These are phyloP conservation scores for Euphorbia schlechtendalii DNA, from an alignment of 441 rosid species.

Conservation along the genomic window DNA sequence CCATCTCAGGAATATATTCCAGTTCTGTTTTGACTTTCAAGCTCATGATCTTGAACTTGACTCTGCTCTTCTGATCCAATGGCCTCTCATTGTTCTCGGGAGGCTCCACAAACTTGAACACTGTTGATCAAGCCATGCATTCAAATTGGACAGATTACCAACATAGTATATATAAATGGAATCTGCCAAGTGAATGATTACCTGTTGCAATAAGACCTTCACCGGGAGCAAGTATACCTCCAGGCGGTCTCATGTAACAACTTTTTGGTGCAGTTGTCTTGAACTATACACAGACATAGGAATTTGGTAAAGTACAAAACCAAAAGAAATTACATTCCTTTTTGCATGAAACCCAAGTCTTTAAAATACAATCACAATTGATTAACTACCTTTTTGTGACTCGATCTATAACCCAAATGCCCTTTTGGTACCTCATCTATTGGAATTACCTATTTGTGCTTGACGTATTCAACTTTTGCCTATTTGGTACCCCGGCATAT, in stretches of 20 bases:
- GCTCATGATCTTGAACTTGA: constrained; percentile 76
- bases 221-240: constrained; percentile 60
- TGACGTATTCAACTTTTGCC: too few species aligned
- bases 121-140: constrained; percentile 32
- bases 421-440: too few species aligned
- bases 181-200: constrained; percentile 18
- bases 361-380: too few species aligned
- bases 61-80: constrained; percentile 48
- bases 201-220: constrained; percentile 66
- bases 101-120: constrained; percentile 76
- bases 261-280: constrained; percentile 83
- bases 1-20: constrained; percentile 75
- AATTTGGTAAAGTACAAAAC: too few species aligned
- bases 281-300: constrained; percentile 30
- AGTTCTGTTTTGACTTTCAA: constrained; percentile 50
- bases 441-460: too few species aligned
- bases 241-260: constrained; percentile 76
- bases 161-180: background rate
- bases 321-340: too few species aligned
- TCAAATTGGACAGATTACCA: constrained; percentile 7
- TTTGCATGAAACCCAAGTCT: too few species aligned
- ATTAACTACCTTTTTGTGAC: too few species aligned
- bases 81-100: constrained; percentile 58
- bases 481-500: too few species aligned
- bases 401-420: too few species aligned